These are phyloP conservation scores for Tetradesmus obliquus DNA, from an alignment of 139 green algal genomes.

Conservation along the genomic window DNA sequence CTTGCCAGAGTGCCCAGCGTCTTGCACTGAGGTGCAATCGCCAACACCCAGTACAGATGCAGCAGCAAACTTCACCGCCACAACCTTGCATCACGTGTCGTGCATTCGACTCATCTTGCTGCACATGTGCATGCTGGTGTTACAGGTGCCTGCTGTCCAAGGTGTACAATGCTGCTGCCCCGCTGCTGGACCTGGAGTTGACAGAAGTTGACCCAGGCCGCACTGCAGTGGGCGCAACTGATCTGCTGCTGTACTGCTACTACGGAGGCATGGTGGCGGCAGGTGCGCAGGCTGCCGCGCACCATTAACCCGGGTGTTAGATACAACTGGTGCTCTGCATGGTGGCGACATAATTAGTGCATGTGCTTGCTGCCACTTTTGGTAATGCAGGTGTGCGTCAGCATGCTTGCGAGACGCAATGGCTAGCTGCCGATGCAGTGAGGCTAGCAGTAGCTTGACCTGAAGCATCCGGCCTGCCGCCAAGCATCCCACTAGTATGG, in stretches of 20 bases:
- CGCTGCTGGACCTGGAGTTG: conserved; percentile 75
- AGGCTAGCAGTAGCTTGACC: too few species aligned
- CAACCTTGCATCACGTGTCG: too few species aligned
- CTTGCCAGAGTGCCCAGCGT: neutral
- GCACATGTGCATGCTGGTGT: neutral
- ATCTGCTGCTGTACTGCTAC: conserved; percentile 96
- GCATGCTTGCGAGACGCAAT: too few species aligned
- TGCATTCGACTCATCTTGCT: neutral
- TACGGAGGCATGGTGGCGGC: conserved; percentile 90
- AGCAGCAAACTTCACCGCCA: neutral
- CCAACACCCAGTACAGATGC: neutral
- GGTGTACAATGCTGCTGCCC: conserved; percentile 71
- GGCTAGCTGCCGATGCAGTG: too few species aligned
- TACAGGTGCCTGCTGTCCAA: conserved; percentile 75
- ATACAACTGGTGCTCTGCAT: neutral
- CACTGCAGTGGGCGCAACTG: conserved; percentile 71
- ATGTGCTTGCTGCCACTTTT: neutral
- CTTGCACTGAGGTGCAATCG: neutral
- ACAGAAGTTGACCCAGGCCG: conserved; percentile 79
- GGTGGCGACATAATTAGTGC: neutral
- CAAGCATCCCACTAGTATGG: too few species aligned
- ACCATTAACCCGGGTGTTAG: neutral
- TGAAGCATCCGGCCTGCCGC: too few species aligned
- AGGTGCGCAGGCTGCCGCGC: conserved; percentile 48
- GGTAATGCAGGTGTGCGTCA: neutral